phyloP scores from a whole-genome alignment of 176 grass and related monocot species.

The Tillandsia fasciculata region DNA sequence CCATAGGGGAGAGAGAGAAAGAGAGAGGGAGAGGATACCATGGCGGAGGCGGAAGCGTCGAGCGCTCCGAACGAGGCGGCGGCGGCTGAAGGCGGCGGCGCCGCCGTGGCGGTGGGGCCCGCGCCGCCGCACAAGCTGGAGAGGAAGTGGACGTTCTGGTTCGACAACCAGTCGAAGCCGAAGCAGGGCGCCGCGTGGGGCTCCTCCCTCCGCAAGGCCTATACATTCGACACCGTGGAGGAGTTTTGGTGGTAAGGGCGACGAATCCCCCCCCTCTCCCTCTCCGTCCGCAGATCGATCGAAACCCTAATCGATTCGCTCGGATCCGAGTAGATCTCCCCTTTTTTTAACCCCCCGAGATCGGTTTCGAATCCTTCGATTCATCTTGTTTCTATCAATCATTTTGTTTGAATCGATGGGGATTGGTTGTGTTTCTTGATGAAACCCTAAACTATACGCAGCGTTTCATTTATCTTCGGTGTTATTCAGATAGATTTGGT shows the following conservation, averaged over 20 bases:
- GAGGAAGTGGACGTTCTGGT: constrained; percentile 96
- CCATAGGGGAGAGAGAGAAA: too few relatives aligned
- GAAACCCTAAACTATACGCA: too few relatives aligned
- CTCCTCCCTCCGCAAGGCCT: constrained; percentile 64
- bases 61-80: constrained; percentile 3
- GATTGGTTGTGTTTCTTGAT: too few relatives aligned
- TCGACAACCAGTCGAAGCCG: constrained; percentile 80
- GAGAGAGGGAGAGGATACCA: not conserved
- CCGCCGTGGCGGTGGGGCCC: constrained; percentile 8
- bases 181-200: constrained; percentile 96
- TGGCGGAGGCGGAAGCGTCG: constrained; percentile 33
- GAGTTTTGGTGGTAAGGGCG: constrained; percentile 80
- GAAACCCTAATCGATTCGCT: constrained; percentile 7
- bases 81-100: constrained; percentile 13
- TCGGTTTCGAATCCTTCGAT: too few relatives aligned
- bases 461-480: too few relatives aligned
- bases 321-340: constrained; percentile 15
- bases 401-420: too few relatives aligned
- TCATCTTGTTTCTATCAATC: too few relatives aligned
- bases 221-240: constrained; percentile 94
- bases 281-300: not conserved
- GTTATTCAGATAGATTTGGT: too few relatives aligned
- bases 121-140: constrained; percentile 55
- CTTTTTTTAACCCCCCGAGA: not conserved
- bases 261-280: too few relatives aligned